Evolutionary conservation across 139 green algal genomes (phyloP).

Genomic region (Chlamydomonas applanata): DNA sequence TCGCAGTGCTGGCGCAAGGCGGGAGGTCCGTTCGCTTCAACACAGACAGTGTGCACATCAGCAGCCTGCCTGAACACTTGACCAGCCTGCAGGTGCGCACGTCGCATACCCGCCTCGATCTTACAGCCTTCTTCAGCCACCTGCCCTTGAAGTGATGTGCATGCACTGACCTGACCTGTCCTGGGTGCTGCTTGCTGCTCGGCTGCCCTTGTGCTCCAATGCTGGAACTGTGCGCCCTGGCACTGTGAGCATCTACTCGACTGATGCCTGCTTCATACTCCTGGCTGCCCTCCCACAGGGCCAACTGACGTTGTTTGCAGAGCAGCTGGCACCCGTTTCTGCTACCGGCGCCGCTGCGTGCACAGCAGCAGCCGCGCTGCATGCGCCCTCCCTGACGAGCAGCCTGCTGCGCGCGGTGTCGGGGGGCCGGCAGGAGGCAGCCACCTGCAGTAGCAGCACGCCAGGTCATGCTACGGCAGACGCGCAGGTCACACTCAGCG

Average conservation of each 20-base stretch:
- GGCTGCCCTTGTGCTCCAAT: too few species aligned
- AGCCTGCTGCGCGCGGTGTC: neutral
- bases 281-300: too few species aligned
- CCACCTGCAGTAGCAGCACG: neutral
- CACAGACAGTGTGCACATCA: slow-evolving; percentile 62
- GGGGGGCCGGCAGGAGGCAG: neutral
- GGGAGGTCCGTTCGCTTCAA: slow-evolving; percentile 28
- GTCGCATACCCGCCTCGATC: too few species aligned
- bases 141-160: too few species aligned
- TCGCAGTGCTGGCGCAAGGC: neutral
- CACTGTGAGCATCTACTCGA: too few species aligned
- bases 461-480: neutral
- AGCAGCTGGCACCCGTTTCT: slow-evolving; percentile 41
- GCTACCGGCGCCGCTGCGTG: slow-evolving; percentile 43
- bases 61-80: slow-evolving; percentile 25
- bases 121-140: too few species aligned
- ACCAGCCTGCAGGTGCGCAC: slow-evolving; percentile 1
- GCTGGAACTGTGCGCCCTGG: too few species aligned
- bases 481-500: slow-evolving; percentile 8
- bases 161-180: too few species aligned
- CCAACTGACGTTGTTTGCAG: slow-evolving; percentile 57
- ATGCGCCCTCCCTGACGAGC: neutral
- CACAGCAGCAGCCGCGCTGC: slow-evolving; percentile 2
- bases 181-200: too few species aligned
- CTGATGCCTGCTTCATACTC: too few species aligned